Conservation (phyloP, 1,284 basidiomycete genomes). For the Ceratobasidium sp. region DNA sequence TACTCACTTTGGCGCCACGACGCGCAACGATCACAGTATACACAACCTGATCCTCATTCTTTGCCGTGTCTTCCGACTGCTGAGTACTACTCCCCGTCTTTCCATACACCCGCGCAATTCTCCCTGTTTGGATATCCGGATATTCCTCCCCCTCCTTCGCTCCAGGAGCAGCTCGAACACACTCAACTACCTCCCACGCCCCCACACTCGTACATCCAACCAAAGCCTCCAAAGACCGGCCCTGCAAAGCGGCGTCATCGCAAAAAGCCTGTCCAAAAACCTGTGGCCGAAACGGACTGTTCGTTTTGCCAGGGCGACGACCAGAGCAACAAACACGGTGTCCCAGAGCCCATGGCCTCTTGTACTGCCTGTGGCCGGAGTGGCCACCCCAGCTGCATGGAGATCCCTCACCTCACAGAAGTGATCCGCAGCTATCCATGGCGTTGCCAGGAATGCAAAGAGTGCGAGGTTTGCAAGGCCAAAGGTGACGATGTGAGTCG, state of each 20-base stretch:
- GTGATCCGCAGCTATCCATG: slow-evolving; percentile 78
- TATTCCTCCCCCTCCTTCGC: slow-evolving; percentile 23
- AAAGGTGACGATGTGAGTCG: slow-evolving; percentile 89
- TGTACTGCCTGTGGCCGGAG: slow-evolving; percentile 75
- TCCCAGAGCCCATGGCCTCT: slow-evolving; percentile 71
- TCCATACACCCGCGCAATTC: too few species aligned
- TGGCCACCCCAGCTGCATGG: slow-evolving; percentile 82
- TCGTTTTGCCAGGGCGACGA: slow-evolving; percentile 74
- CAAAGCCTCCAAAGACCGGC: slow-evolving; percentile 44
- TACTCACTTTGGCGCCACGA: slow-evolving; percentile 9
- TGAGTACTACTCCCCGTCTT: too few species aligned
- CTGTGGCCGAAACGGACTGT: slow-evolving; percentile 64
- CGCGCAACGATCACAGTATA: slow-evolving; percentile 19
- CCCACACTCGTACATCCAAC: slow-evolving; percentile 20
- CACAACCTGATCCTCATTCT: not conserved
- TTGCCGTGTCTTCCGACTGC: too few species aligned
- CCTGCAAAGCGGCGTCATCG: slow-evolving; percentile 58
- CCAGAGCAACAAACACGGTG: slow-evolving; percentile 63
- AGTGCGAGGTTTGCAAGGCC: slow-evolving; percentile 85
- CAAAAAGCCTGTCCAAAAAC: slow-evolving; percentile 51
- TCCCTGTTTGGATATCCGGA: not conserved
- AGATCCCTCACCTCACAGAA: slow-evolving; percentile 63
- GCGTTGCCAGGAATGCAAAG: slow-evolving; percentile 94
- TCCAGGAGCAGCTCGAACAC: slow-evolving; percentile 21
- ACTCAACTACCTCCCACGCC: slow-evolving; percentile 34